Evolutionary conservation across 169 alveolate genomes (phyloP), one percentile per base, ranked within the genome.

Genomic region (Eimeria tenella): DNA sequence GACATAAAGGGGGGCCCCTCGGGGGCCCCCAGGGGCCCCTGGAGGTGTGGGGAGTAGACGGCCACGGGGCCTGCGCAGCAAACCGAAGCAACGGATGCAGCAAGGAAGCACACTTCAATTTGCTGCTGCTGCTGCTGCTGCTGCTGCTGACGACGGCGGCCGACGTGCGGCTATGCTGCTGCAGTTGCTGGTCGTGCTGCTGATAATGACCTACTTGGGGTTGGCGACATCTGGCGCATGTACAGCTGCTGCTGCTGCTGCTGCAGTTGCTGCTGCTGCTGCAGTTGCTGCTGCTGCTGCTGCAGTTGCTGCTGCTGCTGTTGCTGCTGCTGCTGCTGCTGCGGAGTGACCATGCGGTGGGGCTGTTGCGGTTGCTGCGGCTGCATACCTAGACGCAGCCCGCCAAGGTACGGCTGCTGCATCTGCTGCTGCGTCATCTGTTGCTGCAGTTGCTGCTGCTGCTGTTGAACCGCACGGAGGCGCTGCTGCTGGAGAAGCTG

Each of bases 41-140:
- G 42, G 42, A 31, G 42, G 42, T 31, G 42, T 31, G 42, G 42
- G 42, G 42, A 31, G 42, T 31, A 31, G 42, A 31, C 42, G 42
- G 42, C 42, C 42, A 31, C 42, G 42, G 42, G 42, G 42, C 42
- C 42, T 31, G 42, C 42, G 42, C 42, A 31, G 42, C 42, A 31
- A 31, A 31, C 42, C 42, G 42, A 31, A 31, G 42, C 42, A 31
- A 31, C 42, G 42, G 4, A 31, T 31, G 42, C 42, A 31, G 42
- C 42, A 31, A 31, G 42, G 42, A 31, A 31, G 42, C 42, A 31
- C 0, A 58, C 68, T 10, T 58, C 11, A 17, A 58, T 1, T 58
- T 68, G 77, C 77, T 68, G 77, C 31, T 68, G 77, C 77, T 17
- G 77, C 77, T 68, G 77, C 31, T 68, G 77, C 77, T 68, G 77